A percentile compares a stretch with the other conserved stretches of the same genome.
Conservation (phyloP, 2,329 filamentous ascomycete genomes). For the Dactylellina leptospora region DNA sequence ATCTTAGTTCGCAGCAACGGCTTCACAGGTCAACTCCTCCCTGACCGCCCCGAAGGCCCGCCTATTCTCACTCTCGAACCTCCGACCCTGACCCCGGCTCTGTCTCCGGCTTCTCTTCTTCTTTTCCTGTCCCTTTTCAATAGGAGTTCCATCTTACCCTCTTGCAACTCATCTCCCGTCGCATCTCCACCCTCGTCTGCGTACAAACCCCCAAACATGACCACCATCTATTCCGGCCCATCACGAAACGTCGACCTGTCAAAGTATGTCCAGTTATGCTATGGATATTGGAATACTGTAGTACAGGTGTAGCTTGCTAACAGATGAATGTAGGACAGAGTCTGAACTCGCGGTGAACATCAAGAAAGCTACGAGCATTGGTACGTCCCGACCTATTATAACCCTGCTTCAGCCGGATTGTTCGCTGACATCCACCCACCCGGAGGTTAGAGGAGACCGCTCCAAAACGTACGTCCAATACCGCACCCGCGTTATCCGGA, state of each 20-base stretch:
- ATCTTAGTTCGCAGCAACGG: no score
- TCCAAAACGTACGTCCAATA: constrained; percentile 67
- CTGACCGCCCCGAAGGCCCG: constrained; percentile 13
- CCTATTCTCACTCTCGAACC: not conserved
- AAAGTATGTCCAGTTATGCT: constrained; percentile 19
- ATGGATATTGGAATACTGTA: not conserved
- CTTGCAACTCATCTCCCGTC: constrained; percentile 5
- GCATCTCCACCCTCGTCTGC: constrained; percentile 30
- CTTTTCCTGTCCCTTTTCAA: not conserved
- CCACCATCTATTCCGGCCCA: constrained; percentile 35
- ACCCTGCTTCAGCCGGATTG: constrained; percentile 12
- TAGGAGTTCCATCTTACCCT: constrained; percentile 2
- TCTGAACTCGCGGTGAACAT: constrained; percentile 75
- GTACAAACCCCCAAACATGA: constrained; percentile 35
- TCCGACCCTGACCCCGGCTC: constrained; percentile 7
- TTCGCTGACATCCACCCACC: constrained; percentile 16
- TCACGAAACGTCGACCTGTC: constrained; percentile 53
- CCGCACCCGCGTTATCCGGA: not conserved
- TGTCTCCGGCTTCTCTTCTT: constrained; percentile 7
- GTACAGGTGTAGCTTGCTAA: constrained; percentile 6
- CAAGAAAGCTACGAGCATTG: constrained; percentile 73
- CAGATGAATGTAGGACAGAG: constrained; percentile 66
- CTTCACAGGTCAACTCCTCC: constrained; percentile 14
- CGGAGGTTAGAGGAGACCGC: constrained; percentile 70
- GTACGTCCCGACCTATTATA: constrained; percentile 27